Conservation (phyloP, 2,329 filamentous ascomycete genomes). For the Fusarium liriodendri region DNA sequence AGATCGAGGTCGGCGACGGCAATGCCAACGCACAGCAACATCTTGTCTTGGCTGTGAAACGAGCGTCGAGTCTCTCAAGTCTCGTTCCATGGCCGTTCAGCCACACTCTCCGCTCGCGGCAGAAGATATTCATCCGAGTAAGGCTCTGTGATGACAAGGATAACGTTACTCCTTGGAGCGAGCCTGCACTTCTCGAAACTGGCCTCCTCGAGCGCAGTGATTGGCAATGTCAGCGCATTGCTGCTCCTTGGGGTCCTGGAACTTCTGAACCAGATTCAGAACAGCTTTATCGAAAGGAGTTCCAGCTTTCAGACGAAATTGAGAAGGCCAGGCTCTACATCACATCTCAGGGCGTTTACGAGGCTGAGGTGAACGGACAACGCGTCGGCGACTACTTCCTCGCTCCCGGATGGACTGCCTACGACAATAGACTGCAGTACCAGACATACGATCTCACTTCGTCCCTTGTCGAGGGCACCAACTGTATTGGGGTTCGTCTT, state of each 20-base stretch:
- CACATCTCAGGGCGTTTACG: slow-evolving; percentile 58
- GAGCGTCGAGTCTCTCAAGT: background rate
- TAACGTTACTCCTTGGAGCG: slow-evolving; percentile 21
- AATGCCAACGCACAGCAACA: background rate
- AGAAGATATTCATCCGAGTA: slow-evolving; percentile 22
- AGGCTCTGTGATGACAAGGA: background rate
- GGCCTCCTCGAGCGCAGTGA: slow-evolving; percentile 46
- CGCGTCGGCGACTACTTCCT: slow-evolving; percentile 53
- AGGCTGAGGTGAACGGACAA: slow-evolving; percentile 57
- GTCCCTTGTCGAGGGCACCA: slow-evolving; percentile 41
- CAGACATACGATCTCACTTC: slow-evolving; percentile 62
- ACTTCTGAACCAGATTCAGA: slow-evolving; percentile 39
- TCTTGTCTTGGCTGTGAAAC: background rate
- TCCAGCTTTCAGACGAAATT: background rate
- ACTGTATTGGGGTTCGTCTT: slow-evolving; percentile 52
- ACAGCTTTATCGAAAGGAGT: slow-evolving; percentile 25
- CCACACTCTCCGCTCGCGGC: slow-evolving; percentile 15
- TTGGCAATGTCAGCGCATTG: slow-evolving; percentile 46
- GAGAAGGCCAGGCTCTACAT: slow-evolving; percentile 55
- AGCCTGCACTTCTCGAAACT: slow-evolving; percentile 41
- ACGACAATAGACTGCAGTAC: slow-evolving; percentile 59
- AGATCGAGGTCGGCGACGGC: slow-evolving; percentile 23
- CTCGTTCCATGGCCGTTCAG: slow-evolving; percentile 23
- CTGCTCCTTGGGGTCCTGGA: slow-evolving; percentile 29
- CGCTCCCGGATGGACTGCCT: slow-evolving; percentile 63